These are phyloP conservation scores for Rhizopogon sp. DNA, from an alignment of 768 basidiomycete species.

Conservation along the genomic window DNA sequence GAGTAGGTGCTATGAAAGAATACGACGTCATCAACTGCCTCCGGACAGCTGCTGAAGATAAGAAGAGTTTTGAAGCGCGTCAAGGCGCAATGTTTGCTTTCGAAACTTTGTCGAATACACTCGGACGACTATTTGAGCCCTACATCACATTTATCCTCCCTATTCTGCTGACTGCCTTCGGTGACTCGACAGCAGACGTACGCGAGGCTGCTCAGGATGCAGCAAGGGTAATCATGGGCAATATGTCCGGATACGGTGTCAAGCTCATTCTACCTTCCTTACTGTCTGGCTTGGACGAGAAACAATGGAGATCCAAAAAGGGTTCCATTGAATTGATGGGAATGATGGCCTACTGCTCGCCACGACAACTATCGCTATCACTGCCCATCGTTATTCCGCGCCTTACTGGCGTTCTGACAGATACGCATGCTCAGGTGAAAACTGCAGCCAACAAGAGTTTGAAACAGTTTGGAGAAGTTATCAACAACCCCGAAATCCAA, in stretches of 20 bases:
- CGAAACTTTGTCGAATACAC: constrained; percentile 81
- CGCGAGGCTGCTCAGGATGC: constrained; percentile 93
- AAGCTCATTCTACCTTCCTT: constrained; percentile 91
- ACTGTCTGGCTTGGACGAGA: constrained; percentile 89
- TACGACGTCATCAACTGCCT: constrained; percentile 73
- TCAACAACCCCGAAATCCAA: constrained; percentile 96
- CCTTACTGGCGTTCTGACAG: constrained; percentile 91
- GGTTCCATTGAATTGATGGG: constrained; percentile 96
- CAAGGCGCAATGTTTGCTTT: constrained; percentile 96
- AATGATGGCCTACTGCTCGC: constrained; percentile 98
- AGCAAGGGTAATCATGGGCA: constrained; percentile 90
- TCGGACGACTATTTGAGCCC: constrained; percentile 91
- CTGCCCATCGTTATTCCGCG: constrained; percentile 95
- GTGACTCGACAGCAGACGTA: constrained; percentile 82
- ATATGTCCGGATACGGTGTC: constrained; percentile 91
- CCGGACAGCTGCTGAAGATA: constrained; percentile 77
- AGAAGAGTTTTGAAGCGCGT: constrained; percentile 79
- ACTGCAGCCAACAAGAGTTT: constrained; percentile 89
- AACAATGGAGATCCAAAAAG: constrained; percentile 97
- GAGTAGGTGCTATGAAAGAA: constrained; percentile 81
- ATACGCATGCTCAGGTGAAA: constrained; percentile 96
- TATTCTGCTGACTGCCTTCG: constrained; percentile 77
- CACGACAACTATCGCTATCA: constrained; percentile 89
- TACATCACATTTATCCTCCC: constrained; percentile 85
- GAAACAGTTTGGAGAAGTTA: constrained; percentile 98